Evolutionary conservation across 1,139 yeast genomes (phyloP).

Genomic region (Debaryomyces sp.): DNA sequence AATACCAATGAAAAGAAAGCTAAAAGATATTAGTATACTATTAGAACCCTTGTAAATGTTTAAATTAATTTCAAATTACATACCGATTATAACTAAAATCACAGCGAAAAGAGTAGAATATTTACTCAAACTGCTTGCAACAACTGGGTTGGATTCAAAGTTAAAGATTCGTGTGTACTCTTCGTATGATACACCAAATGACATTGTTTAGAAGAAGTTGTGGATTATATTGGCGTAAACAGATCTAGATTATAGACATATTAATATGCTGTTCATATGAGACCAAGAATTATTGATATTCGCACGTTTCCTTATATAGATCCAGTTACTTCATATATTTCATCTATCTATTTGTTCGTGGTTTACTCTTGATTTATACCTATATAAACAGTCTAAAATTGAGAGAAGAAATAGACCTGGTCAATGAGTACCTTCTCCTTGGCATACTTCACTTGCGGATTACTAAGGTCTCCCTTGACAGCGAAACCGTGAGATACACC

Average conservation of each 20-base stretch:
- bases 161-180: slow-evolving; percentile 28
- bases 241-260: not conserved
- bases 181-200: slow-evolving; percentile 35
- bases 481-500: slow-evolving; percentile 77
- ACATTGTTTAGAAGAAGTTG: slow-evolving; percentile 15
- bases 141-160: slow-evolving; percentile 29
- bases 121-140: slow-evolving; percentile 13
- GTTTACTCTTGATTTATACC: too few relatives aligned
- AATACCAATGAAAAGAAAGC: slow-evolving; percentile 42
- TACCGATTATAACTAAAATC: slow-evolving; percentile 13
- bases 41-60: not conserved
- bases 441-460: slow-evolving; percentile 62
- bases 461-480: slow-evolving; percentile 67
- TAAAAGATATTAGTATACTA: slow-evolving; percentile 22
- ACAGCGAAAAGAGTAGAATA: slow-evolving; percentile 13
- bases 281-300: not conserved
- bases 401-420: slow-evolving; percentile 41
- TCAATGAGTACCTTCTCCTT: slow-evolving; percentile 68
- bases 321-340: not conserved
- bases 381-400: slow-evolving; percentile 2
- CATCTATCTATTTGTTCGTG: not conserved
- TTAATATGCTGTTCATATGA: slow-evolving; percentile 1
- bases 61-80: not conserved
- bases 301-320: not conserved
- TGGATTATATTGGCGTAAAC: not conserved